These are phyloP conservation scores for Fusarium sp. DNA, from an alignment of 2,329 filamentous ascomycete species.

Conservation along the genomic window DNA sequence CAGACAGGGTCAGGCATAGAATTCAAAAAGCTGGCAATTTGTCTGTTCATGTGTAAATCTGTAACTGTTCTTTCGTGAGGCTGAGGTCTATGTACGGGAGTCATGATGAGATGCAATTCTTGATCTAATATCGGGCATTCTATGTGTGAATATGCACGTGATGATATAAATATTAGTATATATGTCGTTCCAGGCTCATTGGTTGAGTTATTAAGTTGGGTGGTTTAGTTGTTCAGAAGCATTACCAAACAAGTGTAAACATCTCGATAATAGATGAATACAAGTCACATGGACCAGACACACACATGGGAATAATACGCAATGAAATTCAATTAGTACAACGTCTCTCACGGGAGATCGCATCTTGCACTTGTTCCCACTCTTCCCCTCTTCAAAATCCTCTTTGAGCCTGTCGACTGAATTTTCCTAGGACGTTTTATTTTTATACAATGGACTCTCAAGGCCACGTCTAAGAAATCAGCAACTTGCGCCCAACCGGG, in stretches of 20 bases:
- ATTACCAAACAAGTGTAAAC: neutral
- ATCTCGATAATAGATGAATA: neutral
- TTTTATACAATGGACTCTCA: constrained; percentile 53
- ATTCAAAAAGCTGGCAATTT: constrained; percentile 45
- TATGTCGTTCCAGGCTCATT: neutral
- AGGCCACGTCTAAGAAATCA: constrained; percentile 53
- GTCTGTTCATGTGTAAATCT: constrained; percentile 39
- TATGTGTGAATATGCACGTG: neutral
- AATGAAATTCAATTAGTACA: constrained; percentile 44
- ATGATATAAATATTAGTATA: neutral
- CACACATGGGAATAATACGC: neutral
- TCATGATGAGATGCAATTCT: neutral
- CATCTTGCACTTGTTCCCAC: constrained; percentile 27
- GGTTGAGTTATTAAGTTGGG: neutral
- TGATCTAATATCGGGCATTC: neutral
- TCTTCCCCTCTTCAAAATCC: constrained; percentile 18
- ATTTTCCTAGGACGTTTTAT: constrained; percentile 50
- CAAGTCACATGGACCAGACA: neutral
- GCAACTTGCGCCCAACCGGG: constrained; percentile 44
- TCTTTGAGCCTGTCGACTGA: constrained; percentile 38
- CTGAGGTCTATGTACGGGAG: neutral
- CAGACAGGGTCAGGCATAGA: constrained; percentile 41
- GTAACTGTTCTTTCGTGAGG: constrained; percentile 17
- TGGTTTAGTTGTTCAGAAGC: neutral
- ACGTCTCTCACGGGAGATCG: constrained; percentile 31